Evolutionary conservation across 1,284 basidiomycete species (phyloP).

Genomic region (Chondrostereum purpureum): DNA sequence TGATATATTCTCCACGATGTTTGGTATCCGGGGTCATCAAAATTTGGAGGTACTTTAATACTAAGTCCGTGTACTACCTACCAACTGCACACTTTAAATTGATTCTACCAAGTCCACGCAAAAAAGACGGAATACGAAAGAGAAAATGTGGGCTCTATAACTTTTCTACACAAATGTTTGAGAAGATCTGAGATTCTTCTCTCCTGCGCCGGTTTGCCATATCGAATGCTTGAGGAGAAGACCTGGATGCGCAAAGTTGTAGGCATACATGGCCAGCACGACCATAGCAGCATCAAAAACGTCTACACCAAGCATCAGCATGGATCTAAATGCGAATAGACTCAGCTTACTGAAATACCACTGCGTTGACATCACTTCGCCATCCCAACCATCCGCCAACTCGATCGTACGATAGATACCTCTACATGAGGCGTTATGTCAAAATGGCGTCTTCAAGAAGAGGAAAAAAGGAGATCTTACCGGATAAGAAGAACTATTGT

Average conservation of each 20-base stretch:
- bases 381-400: conserved; percentile 36
- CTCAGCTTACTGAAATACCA: conserved; percentile 32
- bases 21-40: no score
- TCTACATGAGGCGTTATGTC: no score
- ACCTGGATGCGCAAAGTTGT: conserved; percentile 45
- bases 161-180: no score
- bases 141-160: no score
- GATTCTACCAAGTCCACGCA: no score
- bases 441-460: no score
- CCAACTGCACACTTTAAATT: no score
- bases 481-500: conserved; percentile 35
- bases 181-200: no score
- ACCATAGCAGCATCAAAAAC: conserved; percentile 49
- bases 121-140: no score
- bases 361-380: conserved; percentile 35
- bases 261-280: conserved; percentile 36
- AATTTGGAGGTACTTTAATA: no score
- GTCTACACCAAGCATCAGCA: conserved; percentile 20
- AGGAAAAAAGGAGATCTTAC: conserved; percentile 15
- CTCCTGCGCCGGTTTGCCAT: neutral
- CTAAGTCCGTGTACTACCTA: no score
- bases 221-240: conserved; percentile 18
- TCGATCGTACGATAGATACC: conserved; percentile 24
- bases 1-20: no score
- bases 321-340: neutral